phyloP scores from a whole-genome alignment of 805 yeast species.

The Candida xiaguanensis region DNA sequence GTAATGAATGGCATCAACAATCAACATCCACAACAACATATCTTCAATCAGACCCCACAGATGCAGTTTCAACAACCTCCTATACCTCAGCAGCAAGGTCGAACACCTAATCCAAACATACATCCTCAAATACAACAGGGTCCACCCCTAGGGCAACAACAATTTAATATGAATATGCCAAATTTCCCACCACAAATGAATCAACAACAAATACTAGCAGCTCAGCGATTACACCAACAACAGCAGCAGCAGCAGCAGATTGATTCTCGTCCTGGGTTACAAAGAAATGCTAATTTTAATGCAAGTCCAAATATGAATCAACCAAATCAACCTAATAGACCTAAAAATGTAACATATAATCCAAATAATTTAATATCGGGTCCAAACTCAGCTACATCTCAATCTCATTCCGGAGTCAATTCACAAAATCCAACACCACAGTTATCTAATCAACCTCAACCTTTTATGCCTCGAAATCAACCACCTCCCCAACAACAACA shows the following conservation, averaged over 20 bases:
- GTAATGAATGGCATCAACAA: conserved; percentile 3
- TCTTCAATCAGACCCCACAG: conserved; percentile 14
- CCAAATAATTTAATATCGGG: conserved; percentile 10
- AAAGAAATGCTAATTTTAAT: conserved; percentile 6
- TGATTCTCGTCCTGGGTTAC: conserved; percentile 5
- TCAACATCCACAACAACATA: conserved; percentile 19
- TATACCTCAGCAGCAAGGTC: conserved; percentile 1
- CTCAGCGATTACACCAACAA: conserved; percentile 9
- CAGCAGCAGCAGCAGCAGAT: conserved; percentile 8
- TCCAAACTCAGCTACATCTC: conserved; percentile 3
- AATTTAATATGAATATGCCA: conserved; percentile 3
- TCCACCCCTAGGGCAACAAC: conserved; percentile 4
- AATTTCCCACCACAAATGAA: conserved; percentile 6
- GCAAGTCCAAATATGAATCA: conserved; percentile 3
- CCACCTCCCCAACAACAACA: conserved; percentile 11
- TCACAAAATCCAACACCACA: conserved; percentile 30
- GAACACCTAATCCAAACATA: background rate
- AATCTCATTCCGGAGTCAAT: conserved; percentile 7
- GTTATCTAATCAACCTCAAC: conserved; percentile 23
- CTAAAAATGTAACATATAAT: conserved; percentile 4
- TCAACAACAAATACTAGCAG: conserved; percentile 9
- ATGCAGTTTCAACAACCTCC: background rate
- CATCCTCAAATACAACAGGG: conserved; percentile 4
- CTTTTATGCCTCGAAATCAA: conserved; percentile 12
- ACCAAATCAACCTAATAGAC: conserved; percentile 1